These are phyloP conservation scores for Trichophaea hybrida DNA, from an alignment of 2,329 filamentous ascomycete species.

Conservation along the genomic window DNA sequence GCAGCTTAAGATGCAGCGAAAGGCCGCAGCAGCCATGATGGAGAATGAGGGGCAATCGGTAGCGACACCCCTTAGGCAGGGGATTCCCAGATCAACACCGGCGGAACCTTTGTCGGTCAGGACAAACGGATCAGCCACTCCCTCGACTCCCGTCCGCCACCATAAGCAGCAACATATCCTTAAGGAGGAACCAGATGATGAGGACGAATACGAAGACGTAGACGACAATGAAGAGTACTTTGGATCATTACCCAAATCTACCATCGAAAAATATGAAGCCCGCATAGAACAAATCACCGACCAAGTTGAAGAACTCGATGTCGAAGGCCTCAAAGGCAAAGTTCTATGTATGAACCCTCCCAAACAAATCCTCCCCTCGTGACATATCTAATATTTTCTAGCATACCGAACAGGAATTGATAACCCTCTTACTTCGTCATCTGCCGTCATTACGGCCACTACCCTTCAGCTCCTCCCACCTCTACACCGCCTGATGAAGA, in stretches of 20 bases:
- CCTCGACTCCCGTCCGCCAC: neutral
- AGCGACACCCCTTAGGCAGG: neutral
- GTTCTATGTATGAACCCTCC: constrained; percentile 54
- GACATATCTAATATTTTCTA: constrained; percentile 32
- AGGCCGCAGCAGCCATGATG: neutral
- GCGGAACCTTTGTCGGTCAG: neutral
- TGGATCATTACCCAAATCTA: constrained; percentile 53
- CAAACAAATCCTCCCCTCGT: constrained; percentile 32
- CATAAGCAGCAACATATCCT: neutral
- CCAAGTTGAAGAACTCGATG: constrained; percentile 53
- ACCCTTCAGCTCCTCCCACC: constrained; percentile 78
- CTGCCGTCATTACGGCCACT: constrained; percentile 77
- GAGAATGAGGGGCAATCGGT: neutral
- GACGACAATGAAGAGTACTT: constrained; percentile 38
- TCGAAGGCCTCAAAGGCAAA: constrained; percentile 81
- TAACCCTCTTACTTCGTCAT: constrained; percentile 71
- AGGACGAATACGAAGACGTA: constrained; percentile 14
- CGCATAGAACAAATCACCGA: constrained; percentile 60
- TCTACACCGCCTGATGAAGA: constrained; percentile 54
- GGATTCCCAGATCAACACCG: neutral
- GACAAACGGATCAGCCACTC: neutral
- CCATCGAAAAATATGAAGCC: constrained; percentile 53
- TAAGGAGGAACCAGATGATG: constrained; percentile 15
- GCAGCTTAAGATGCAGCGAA: constrained; percentile 19
- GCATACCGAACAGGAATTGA: constrained; percentile 36